Evolutionary conservation across 306 rosid genomes (phyloP), one percentile per base, ranked within the genome.

Genomic region (Cicer arietinum): DNA sequence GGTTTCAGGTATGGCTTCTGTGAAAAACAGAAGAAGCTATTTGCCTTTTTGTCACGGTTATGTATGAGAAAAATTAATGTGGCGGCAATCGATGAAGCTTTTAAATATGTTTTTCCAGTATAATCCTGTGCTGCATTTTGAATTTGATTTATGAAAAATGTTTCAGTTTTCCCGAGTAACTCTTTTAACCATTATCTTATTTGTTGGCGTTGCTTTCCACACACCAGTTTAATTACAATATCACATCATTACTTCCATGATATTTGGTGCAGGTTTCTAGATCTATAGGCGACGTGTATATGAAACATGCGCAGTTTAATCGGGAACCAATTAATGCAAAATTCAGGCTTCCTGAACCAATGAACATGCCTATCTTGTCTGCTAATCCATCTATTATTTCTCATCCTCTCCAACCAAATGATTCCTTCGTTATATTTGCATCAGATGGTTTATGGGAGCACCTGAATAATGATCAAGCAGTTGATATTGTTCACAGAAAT

Each of bases 361-460:
- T 92, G 86, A 6, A 82, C 82, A 89, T 81, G 96, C 95, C 98
- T 67, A 85, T 85, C 89, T 71, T 92, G 91, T 52, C 90, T 79
- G 92, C 95, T 58, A 83, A 60, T 81, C 98, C 98, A 66, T 77
- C 92, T 66, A 89, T 92, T 84, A 12, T 89, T 85, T 84, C 92
- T 82, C 98, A 89, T 68, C 80, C 83, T 60, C 90, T 92, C 75
- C 96, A 92, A 65, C 93, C 91, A 85, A 86, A 86, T 70, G 98
- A 92, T 87, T 90, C 96, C 77, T 92, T 92, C 87, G 94, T 92
- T 78, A 92, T 92, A 84, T 92, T 90, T 89, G 98, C 98, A 72
- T 92, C 98, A 64, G 98, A 92, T 89, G 98, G 98, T 80, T 84
- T 92, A 77, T 92, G 98, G 98, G 98, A 92, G 87, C 96, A 90